Base-by-base conservation (phyloP, 1,284 basidiomycete genomes). In the Erythrobasidium hasegawianum region DNA sequence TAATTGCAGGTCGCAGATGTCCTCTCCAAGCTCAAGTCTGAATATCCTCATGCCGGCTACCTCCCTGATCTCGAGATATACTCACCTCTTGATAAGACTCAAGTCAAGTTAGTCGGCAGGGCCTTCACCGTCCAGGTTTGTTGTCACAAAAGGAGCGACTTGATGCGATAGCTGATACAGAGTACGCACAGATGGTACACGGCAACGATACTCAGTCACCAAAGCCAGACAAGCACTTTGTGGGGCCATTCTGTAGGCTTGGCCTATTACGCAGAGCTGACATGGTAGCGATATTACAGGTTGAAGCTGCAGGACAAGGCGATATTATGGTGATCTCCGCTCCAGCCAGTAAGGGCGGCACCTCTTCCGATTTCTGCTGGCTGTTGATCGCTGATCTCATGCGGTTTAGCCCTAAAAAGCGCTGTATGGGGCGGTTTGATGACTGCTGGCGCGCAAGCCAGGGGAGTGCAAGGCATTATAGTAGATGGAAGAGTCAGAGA, bases 381-480 rank as follows among this genome's bases (percentile, higher is more conserved):
- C n/a, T n/a, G n/a, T n/a, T n/a, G n/a, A n/a, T n/a, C n/a, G n/a
- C n/a, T n/a, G n/a, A n/a, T n/a, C n/a, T n/a, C n/a, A n/a, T n/a
- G n/a, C n/a, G n/a, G n/a, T n/a, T n/a, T 76, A 90, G 88, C 85
- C 70, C 80, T 81, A 52, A 89, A 87, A 76, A 91, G 87, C 70
- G 90, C 90, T 0, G 87, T 90, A 0, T 93, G 92, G 88, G 92
- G 92, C 9, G 92, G 91, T 2, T 82, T 95, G 39, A 91, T 95
- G 89, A 87, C 89, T 1, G 87, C 88, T 0, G 87, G 90, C 16
- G 90, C 91, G 0, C 83, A 85, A 73, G 80, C 83, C 13, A 83
- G 86, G 47, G 83, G 82, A 22, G 85, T 85, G 3, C 78, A 81
- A 16, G 91, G 89, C 5, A 89, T 89, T 39, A 80, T 95, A 55